Evolutionary conservation across 768 basidiomycete genomes (phyloP), one percentile per base, ranked within the genome.

Genomic region (Naematelia aurantialba): DNA sequence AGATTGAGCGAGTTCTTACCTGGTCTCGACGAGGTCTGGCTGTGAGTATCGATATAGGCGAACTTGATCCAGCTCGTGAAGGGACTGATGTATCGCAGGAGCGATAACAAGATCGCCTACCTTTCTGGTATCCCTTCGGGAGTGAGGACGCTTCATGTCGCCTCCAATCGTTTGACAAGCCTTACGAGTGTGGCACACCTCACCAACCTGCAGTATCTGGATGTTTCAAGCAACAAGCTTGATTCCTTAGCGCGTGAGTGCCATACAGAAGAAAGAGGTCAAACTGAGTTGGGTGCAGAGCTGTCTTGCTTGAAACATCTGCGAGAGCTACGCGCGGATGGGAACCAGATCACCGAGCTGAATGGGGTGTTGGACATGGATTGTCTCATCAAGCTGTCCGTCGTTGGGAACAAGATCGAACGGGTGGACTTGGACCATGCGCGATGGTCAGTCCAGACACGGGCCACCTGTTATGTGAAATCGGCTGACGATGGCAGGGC

Each of bases 1-100:
- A 79, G 89, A 56, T 72, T 89, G 62, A 92, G 94, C 63, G 93
- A 97, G 79, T 92, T 97, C 75, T 73, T 97, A 68, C 92, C 91
- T 19, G 82, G 80, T 57, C 80, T 97, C 39, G 89, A 90, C 24
- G 77, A 76, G 54, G 75, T 73, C 58, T 85, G 83, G 55, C 69
- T 98, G 91, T 93, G 73, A 72, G 89, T 85, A 19, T 12, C n/a
- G n/a, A n/a, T n/a, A n/a, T n/a, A 11, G 34, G 17, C 8, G 34
- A 8, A 39, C 34, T 27, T n/a, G 21, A n/a, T 47, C 13, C 24
- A 42, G 22, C 42, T 4, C 25, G 45, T 26, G 21, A 17, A 90
- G 59, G 50, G 53, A 45, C 53, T 66, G 51, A 67, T 22, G 27
- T 29, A 12, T 8, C 22, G 11, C 58, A 76, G 77, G 5, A 71